Evolutionary conservation across 2,329 filamentous ascomycete species (phyloP).

Genomic region (Catunica adiposa): DNA sequence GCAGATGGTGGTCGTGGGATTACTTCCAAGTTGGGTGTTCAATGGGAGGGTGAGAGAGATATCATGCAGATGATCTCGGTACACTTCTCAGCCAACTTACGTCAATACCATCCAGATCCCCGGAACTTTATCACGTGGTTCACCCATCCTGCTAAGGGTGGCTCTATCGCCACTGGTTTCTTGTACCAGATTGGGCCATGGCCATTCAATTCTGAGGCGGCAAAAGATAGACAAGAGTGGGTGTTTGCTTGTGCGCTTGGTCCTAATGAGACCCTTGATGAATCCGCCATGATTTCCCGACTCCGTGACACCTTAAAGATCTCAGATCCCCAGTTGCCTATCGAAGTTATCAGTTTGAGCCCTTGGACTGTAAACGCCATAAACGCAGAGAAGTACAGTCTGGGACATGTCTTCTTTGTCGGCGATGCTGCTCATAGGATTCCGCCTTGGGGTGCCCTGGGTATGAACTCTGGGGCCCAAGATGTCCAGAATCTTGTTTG

Average conservation of each 20-base stretch:
- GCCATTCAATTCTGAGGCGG: background rate
- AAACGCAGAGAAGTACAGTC: conserved; percentile 7
- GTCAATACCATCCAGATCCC: conserved; percentile 6
- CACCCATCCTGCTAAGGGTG: conserved; percentile 9
- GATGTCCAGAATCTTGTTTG: conserved; percentile 7
- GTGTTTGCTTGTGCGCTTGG: conserved; percentile 5
- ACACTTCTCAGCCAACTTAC: conserved; percentile 3
- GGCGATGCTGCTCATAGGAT: conserved; percentile 23
- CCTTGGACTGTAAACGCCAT: conserved; percentile 11
- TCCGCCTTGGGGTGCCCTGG: conserved; percentile 21
- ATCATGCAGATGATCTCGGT: conserved; percentile 10
- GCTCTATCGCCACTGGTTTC: conserved; percentile 8
- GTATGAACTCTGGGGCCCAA: conserved; percentile 18
- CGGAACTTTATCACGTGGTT: conserved; percentile 11
- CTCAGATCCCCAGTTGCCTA: background rate
- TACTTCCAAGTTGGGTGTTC: conserved; percentile 6
- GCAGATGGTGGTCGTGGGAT: conserved; percentile 6
- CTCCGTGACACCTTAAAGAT: conserved; percentile 10
- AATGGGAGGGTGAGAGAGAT: conserved; percentile 6
- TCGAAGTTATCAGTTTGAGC: conserved; percentile 5
- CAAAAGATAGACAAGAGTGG: conserved; percentile 1
- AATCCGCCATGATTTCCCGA: conserved; percentile 2
- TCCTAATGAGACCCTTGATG: conserved; percentile 3
- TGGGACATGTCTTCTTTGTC: conserved; percentile 20
- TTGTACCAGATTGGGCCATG: conserved; percentile 10